These are phyloP conservation scores for Pleurotus tuber-regium DNA, from an alignment of 768 basidiomycete species.

Conservation along the genomic window DNA sequence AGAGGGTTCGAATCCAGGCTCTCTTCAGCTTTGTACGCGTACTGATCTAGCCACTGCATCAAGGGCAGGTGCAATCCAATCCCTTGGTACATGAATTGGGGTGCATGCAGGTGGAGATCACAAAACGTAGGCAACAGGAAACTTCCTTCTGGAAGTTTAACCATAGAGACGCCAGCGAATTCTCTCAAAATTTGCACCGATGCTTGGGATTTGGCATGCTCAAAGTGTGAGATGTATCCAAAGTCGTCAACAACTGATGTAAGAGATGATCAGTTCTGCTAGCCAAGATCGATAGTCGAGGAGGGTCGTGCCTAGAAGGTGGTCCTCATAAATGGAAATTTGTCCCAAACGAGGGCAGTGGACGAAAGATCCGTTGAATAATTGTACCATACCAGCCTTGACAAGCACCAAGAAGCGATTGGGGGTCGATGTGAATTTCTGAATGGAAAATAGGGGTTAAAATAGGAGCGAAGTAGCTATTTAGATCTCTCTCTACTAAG, in stretches of 20 bases:
- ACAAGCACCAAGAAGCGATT: no score
- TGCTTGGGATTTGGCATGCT: slow-evolving; percentile 29
- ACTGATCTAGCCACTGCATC: slow-evolving; percentile 81
- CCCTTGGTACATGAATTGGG: slow-evolving; percentile 87
- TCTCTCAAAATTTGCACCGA: slow-evolving; percentile 32
- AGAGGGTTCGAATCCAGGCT: slow-evolving; percentile 57
- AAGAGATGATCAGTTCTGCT: not conserved
- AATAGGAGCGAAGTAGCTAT: not conserved
- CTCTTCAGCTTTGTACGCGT: slow-evolving; percentile 83
- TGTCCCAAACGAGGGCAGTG: slow-evolving; percentile 51
- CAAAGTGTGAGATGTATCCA: slow-evolving; percentile 54
- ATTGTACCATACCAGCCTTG: slow-evolving; percentile 7
- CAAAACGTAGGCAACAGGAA: slow-evolving; percentile 80
- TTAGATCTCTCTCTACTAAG: no score
- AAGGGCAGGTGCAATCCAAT: slow-evolving; percentile 82
- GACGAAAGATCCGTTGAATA: slow-evolving; percentile 54
- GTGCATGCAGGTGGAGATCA: slow-evolving; percentile 85
- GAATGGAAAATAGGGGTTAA: not conserved
- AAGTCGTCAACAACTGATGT: slow-evolving; percentile 27
- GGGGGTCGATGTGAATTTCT: not conserved
- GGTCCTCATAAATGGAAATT: slow-evolving; percentile 54
- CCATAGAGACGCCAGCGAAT: slow-evolving; percentile 18
- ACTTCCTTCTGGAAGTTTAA: slow-evolving; percentile 43
- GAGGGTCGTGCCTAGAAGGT: slow-evolving; percentile 45
- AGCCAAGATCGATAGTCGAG: not conserved